Evolutionary conservation across 1,284 basidiomycete genomes (phyloP).

Genomic region (Serendipita sp.): DNA sequence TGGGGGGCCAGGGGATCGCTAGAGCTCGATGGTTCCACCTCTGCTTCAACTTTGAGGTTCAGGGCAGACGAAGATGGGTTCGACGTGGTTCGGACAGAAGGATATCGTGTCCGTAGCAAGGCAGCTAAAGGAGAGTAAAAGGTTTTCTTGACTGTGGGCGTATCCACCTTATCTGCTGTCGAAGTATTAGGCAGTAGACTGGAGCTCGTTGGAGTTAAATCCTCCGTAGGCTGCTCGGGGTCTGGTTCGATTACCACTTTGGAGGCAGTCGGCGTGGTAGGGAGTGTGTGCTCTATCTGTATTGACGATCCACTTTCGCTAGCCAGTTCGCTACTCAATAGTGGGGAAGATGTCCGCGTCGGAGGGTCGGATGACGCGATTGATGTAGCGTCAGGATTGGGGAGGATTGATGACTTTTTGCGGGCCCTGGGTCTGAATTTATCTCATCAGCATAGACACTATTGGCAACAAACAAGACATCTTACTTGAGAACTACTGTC

Average conservation of each 20-base stretch:
- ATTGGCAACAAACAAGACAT: not conserved
- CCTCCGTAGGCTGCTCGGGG: slow-evolving; percentile 19
- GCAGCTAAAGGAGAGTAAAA: slow-evolving; percentile 47
- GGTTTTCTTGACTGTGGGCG: slow-evolving; percentile 27
- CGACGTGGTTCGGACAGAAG: slow-evolving; percentile 22
- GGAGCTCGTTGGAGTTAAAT: slow-evolving; percentile 16
- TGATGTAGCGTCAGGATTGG: not conserved
- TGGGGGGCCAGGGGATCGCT: not conserved
- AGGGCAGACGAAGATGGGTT: not conserved
- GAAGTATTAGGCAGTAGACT: slow-evolving; percentile 25
- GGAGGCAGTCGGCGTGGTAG: slow-evolving; percentile 20
- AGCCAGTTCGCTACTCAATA: slow-evolving; percentile 7
- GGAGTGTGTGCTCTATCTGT: not conserved
- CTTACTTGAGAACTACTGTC: slow-evolving; percentile 32
- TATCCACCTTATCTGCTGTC: slow-evolving; percentile 18
- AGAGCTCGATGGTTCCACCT: not conserved
- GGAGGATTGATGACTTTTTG: slow-evolving; percentile 19
- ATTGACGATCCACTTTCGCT: not conserved
- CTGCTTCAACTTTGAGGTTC: not conserved
- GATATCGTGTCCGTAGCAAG: slow-evolving; percentile 46
- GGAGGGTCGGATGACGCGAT: slow-evolving; percentile 6
- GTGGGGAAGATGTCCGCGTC: slow-evolving; percentile 8
- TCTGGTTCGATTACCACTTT: slow-evolving; percentile 22
- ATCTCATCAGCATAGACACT: slow-evolving; percentile 5
- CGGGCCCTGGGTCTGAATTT: slow-evolving; percentile 15